These are phyloP conservation scores for Auricularia auricula-judae DNA, from an alignment of 768 basidiomycete genomes.

Conservation along the genomic window DNA sequence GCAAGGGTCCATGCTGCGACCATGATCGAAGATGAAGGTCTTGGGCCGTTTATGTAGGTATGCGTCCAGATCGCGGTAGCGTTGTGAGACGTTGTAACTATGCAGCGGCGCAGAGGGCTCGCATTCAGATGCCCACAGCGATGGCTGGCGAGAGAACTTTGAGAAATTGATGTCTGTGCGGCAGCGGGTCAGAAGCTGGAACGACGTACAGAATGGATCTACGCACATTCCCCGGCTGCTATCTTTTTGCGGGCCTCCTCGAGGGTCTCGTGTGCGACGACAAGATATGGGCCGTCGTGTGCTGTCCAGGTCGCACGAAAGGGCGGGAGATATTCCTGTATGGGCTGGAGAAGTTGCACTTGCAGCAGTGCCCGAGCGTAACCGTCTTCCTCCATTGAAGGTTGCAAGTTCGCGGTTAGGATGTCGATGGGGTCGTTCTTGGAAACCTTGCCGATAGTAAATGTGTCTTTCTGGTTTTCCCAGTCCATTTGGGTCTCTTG, in stretches of 20 bases:
- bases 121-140: constrained; percentile 26
- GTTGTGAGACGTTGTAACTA: neutral
- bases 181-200: constrained; percentile 7
- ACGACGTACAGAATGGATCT: neutral
- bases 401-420: constrained; percentile 8
- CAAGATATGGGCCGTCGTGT: constrained; percentile 30
- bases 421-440: constrained; percentile 7
- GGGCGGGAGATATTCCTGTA: constrained; percentile 31
- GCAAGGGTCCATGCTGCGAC: constrained; percentile 39
- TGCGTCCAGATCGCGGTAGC: constrained; percentile 1
- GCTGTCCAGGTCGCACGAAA: constrained; percentile 37
- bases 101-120: constrained; percentile 3
- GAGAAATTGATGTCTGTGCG: constrained; percentile 18
- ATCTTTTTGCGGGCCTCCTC: constrained; percentile 24
- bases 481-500: constrained; percentile 16
- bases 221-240: constrained; percentile 20
- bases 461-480: constrained; percentile 23
- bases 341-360: constrained; percentile 23
- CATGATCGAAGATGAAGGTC: constrained; percentile 39
- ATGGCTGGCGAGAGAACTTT: constrained; percentile 8
- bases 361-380: constrained; percentile 6
- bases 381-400: constrained; percentile 11
- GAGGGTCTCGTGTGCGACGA: constrained; percentile 24
- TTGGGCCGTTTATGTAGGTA: constrained; percentile 3
- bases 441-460: constrained; percentile 22